Base-by-base conservation (phyloP, 192 early-diverging fungal species). In the Pecoramyces ruminantium region DNA sequence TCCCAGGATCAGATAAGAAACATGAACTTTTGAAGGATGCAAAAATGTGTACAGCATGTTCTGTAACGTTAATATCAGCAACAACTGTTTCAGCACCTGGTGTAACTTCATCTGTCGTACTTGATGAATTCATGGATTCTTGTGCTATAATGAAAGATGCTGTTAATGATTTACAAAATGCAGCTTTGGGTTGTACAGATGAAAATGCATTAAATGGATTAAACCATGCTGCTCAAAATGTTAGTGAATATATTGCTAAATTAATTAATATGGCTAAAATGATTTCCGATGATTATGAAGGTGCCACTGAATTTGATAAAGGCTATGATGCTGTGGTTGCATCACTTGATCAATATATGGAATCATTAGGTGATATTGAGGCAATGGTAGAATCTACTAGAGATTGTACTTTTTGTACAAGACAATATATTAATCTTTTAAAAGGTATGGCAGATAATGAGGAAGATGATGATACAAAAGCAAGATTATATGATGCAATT, bases 111-210 rank as follows among this genome's bases (percentile, higher is more conserved):
- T 80, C 84, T 18, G 42, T 86, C n/a, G 86, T 86, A 79, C 79
- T 86, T 29, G 90, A 91, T 77, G 88, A 91, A 78, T 78, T 91
- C 25, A 67, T 86, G 38, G 87, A 87, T 78, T 78, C 85, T 14
- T 82, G 87, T 13, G 81, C 86, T 30, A 67, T 90, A 13, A 81
- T 91, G 58, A 78, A 85, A n/a, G 86, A 87, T 18, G 83, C 42
- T 0, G 78, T 86, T 29, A 83, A 38, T 58, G 17, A n/a, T 85
- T 21, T 81, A 29, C 21, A 85, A 78, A 78, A 80, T 28, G 81
- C 80, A 3, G 34, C 21, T 13, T 78, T 78, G 4, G 27, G 42
- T 29, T 39, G 28, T 29, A 34, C 30, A 4, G 87, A 88, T 77
- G 30, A 82, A 28, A 67, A 79, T 29, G 51, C 86, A 18, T 18